Evolutionary conservation across 371 early-diverging fungal genomes (phyloP), one percentile per base, ranked within the genome.

Genomic region (Mortierella sp.): DNA sequence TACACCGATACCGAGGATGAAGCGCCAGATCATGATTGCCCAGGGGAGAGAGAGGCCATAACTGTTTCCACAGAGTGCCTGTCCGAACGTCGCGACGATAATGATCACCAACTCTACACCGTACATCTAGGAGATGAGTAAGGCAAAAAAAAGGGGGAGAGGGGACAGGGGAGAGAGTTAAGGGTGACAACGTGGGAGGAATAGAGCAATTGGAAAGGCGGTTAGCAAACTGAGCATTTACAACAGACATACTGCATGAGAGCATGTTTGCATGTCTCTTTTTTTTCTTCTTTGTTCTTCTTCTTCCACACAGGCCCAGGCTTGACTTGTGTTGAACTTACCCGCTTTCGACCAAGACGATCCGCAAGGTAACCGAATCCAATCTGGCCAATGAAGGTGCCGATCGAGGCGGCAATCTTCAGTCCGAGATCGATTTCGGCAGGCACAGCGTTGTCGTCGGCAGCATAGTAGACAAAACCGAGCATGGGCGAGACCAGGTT

Each of bases 51-150:
- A 88, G 22, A 86, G 87, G 34, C 94, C 87, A n/a, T 67, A 77
- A 9, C 84, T 77, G 31, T 91, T 86, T 58, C 90, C 93, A n/a
- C 92, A 88, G 73, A 96, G 87, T n/a, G 93, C 85, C 45, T 92
- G 94, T 34, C 95, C 94, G 65, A 96, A 73, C 3, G 95, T 94
- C 71, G 91, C 92, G 41, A 92, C 88, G 34, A 93, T 91, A 50
- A 92, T 92, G 68, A 96, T 94, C 67, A 95, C 90, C 63, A 96
- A 87, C 79, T 95, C 96, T n/a, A 94, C 85, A 63, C 95, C 96
- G 79, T 96, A 96, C 88, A 96, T 93, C 71, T 82, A 40, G n/a
- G n/a, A 19, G 4, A 39, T 39, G 26, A 8, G 67, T 52, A 14
- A 19, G 40, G 14, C 29, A 53, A n/a, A 16, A 26, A 16, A 44